These are phyloP conservation scores for Coemansia sp. DNA, from an alignment of 192 early-diverging fungal genomes.

Conservation along the genomic window DNA sequence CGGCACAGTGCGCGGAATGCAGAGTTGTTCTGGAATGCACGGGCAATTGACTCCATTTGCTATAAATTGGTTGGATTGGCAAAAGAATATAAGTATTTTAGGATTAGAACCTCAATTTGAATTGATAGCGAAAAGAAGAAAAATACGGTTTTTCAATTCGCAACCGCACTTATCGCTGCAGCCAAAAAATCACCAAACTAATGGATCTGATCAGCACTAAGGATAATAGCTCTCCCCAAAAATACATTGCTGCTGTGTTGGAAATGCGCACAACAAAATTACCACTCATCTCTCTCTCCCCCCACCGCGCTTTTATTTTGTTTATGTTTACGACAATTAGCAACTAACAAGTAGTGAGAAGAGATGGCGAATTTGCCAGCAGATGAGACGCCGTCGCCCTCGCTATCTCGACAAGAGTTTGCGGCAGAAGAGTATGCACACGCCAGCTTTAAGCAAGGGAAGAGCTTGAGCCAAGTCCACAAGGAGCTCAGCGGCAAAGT, in stretches of 20 bases:
- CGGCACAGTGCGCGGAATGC: constrained; percentile 42
- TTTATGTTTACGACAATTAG: background rate
- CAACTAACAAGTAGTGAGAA: background rate
- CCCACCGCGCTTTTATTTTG: background rate
- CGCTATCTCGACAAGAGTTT: constrained; percentile 13
- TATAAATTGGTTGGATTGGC: constrained; percentile 1
- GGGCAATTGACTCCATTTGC: constrained; percentile 33
- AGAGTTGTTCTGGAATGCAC: constrained; percentile 34
- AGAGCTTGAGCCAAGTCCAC: constrained; percentile 20
- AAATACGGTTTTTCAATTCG: no score
- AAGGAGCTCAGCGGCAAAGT: constrained; percentile 29
- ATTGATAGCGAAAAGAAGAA: background rate
- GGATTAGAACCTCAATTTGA: background rate
- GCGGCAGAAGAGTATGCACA: constrained; percentile 26
- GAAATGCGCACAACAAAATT: background rate
- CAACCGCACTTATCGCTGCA: no score
- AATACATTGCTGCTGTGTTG: no score
- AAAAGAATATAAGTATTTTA: background rate
- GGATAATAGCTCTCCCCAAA: no score
- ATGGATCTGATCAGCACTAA: no score
- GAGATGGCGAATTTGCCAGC: constrained; percentile 19
- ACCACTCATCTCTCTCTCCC: background rate
- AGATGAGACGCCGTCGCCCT: constrained; percentile 23
- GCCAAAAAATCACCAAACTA: no score
- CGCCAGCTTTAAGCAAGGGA: constrained; percentile 24